Percentiles rank a stretch among this genome's conserved stretches.
Evolutionary conservation across 495 filamentous ascomycete species (phyloP).

Genomic region (Aspergillus sclerotiicarbonarius): DNA sequence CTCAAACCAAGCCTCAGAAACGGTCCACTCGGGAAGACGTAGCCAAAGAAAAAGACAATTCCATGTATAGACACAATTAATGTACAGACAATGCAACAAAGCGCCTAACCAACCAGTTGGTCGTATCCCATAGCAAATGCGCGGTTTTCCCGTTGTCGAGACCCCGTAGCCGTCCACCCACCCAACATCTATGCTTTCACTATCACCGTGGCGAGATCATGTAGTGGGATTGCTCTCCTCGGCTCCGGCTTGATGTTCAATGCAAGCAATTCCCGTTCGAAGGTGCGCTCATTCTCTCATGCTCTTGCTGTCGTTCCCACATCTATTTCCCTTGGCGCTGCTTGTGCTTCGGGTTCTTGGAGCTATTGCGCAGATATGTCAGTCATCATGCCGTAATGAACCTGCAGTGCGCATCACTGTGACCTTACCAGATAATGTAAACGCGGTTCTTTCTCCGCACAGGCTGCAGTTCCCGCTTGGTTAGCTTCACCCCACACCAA

Average conservation of each 20-base stretch:
- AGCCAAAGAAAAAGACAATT: slow-evolving; percentile 8
- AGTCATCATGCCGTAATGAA: neutral
- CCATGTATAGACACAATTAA: slow-evolving; percentile 15
- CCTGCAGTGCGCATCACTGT: neutral
- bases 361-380: slow-evolving; percentile 44
- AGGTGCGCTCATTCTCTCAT: neutral
- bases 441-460: slow-evolving; percentile 38
- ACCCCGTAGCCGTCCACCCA: slow-evolving; percentile 6
- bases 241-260: neutral
- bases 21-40: neutral
- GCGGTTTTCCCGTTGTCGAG: slow-evolving; percentile 3
- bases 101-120: slow-evolving; percentile 25
- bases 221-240: neutral
- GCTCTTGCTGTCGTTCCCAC: slow-evolving; percentile 47
- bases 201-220: neutral
- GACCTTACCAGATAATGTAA: slow-evolving; percentile 35
- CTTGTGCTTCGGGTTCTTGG: slow-evolving; percentile 79
- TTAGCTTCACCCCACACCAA: slow-evolving; percentile 20
- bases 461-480: slow-evolving; percentile 33
- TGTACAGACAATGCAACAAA: slow-evolving; percentile 22
- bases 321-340: slow-evolving; percentile 49
- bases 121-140: slow-evolving; percentile 15
- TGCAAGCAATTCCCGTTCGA: neutral
- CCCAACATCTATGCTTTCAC: neutral
- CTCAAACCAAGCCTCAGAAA: neutral